Evolutionary conservation across 148 eudicot genomes (phyloP).

Genomic region (Persicaria maculosa): DNA sequence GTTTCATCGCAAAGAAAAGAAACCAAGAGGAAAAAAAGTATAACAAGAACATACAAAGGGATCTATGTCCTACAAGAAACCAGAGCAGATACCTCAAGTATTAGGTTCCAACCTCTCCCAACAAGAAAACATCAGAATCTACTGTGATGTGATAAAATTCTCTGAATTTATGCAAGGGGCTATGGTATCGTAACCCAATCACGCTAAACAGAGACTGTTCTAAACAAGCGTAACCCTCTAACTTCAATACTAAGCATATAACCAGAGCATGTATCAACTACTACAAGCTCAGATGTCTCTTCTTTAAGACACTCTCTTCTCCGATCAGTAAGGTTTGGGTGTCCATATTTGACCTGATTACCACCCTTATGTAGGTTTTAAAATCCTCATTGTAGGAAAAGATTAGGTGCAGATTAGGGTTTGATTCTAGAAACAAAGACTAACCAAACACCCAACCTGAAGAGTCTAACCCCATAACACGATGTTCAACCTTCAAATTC

Average conservation of each 20-base stretch:
- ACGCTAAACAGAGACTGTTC: too few species aligned
- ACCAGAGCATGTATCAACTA: background rate
- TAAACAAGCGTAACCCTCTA: too few species aligned
- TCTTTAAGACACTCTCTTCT: background rate
- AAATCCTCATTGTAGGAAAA: background rate
- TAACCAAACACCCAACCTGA: too few species aligned
- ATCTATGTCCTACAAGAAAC: background rate
- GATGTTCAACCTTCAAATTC: too few species aligned
- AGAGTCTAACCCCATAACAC: too few species aligned
- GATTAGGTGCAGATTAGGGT: background rate
- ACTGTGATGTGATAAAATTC: too few species aligned
- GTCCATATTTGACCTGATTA: background rate
- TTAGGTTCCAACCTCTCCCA: background rate
- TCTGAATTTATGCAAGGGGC: too few species aligned
- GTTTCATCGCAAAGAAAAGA: background rate
- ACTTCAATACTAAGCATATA: background rate
- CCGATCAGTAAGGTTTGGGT: background rate
- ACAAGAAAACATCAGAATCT: slow-evolving; percentile 11
- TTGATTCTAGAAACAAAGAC: background rate
- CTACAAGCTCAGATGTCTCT: background rate
- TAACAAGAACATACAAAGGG: background rate
- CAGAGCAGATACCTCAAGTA: background rate
- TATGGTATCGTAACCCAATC: too few species aligned
- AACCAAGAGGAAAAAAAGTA: background rate
- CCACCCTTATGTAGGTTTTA: background rate